These are phyloP conservation scores for Dillenia suffruticosa DNA, from an alignment of 164 flowering plant genomes.

Conservation along the genomic window DNA sequence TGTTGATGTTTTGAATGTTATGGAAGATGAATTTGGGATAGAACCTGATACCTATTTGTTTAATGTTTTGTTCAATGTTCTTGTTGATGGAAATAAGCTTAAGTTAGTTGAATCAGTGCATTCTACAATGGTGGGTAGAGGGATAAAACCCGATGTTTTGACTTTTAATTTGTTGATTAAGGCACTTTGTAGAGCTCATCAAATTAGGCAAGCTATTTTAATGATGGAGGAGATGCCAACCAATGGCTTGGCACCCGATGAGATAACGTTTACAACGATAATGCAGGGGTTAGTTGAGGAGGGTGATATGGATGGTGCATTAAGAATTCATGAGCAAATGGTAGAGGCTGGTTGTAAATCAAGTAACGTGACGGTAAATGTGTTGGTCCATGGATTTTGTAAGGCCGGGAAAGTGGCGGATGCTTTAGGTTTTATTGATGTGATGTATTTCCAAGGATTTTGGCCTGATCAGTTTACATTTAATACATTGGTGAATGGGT, in stretches of 20 bases:
- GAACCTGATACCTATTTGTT: conserved; percentile 45
- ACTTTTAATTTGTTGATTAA: conserved; percentile 87
- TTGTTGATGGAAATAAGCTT: conserved; percentile 75
- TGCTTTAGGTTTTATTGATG: conserved; percentile 54
- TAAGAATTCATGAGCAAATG: conserved; percentile 70
- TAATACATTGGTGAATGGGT: conserved; percentile 72
- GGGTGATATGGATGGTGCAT: conserved; percentile 69
- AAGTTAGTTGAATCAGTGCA: conserved; percentile 69
- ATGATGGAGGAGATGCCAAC: conserved; percentile 83
- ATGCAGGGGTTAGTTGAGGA: conserved; percentile 87
- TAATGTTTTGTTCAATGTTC: conserved; percentile 67
- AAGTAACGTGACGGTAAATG: conserved; percentile 54
- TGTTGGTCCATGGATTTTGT: conserved; percentile 78
- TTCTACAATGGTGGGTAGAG: conserved; percentile 39
- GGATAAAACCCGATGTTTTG: conserved; percentile 60
- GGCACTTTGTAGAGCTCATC: conserved; percentile 85
- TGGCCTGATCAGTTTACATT: conserved; percentile 67
- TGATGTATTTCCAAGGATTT: conserved; percentile 58
- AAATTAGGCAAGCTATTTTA: conserved; percentile 69
- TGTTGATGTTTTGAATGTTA: conserved; percentile 40
- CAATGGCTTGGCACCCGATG: conserved; percentile 68
- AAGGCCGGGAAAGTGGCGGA: conserved; percentile 63
- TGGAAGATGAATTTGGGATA: conserved; percentile 51
- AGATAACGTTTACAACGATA: conserved; percentile 71
- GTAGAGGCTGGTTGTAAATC: conserved; percentile 35